Percentiles rank a stretch among this genome's conserved stretches.
Evolutionary conservation across 2,329 filamentous ascomycete genomes (phyloP).

Genomic region (Colletotrichum liriopes): DNA sequence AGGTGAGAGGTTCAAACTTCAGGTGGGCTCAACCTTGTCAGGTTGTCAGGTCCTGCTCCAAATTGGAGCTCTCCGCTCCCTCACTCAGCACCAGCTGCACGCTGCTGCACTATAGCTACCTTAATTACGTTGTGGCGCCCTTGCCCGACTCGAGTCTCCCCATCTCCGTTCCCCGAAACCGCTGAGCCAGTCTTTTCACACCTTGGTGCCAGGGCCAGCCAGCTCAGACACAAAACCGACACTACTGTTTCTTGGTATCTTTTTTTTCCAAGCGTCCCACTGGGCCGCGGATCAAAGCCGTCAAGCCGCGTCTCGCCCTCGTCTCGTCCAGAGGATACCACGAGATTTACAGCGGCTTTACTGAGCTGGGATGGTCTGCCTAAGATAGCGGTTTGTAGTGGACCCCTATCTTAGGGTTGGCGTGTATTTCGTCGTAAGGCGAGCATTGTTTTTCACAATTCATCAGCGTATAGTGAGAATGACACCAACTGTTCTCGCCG

Average conservation of each 20-base stretch:
- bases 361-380: constrained; percentile 34
- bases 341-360: constrained; percentile 41
- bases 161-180: constrained; percentile 17
- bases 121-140: constrained; percentile 20
- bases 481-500: neutral
- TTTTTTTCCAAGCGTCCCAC: constrained; percentile 14
- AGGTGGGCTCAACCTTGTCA: constrained; percentile 23
- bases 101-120: constrained; percentile 4
- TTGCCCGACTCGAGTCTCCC: constrained; percentile 15
- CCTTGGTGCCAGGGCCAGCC: neutral
- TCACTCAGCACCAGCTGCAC: constrained; percentile 26
- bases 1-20: constrained; percentile 33
- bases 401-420: constrained; percentile 14
- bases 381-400: constrained; percentile 23
- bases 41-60: constrained; percentile 15
- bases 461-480: neutral
- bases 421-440: neutral
- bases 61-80: constrained; percentile 18
- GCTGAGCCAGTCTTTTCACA: neutral
- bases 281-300: constrained; percentile 13
- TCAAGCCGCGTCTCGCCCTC: constrained; percentile 15
- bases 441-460: neutral
- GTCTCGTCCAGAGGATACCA: constrained; percentile 23
- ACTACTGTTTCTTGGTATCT: constrained; percentile 26
- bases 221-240: constrained; percentile 4